Base-by-base conservation (phyloP, 2,329 filamentous ascomycete species). In the Aspergillus japonicus region DNA sequence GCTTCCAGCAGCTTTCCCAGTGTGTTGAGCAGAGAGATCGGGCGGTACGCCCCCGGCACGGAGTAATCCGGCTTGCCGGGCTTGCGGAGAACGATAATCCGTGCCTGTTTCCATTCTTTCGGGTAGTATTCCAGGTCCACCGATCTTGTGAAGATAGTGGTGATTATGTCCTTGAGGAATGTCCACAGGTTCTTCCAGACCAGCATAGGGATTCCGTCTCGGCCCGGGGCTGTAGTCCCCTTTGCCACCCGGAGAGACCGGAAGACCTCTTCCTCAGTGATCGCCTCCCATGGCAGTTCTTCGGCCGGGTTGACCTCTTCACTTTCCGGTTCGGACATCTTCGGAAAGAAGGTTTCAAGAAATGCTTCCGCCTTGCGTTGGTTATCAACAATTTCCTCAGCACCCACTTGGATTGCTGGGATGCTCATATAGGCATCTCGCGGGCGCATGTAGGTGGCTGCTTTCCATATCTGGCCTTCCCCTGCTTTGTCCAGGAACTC, bases 31-130 rank as follows among this genome's bases (percentile, higher is more conserved):
- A 67, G 64, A 44, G 66, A 71, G 48, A 72, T 73, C 19, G 62
- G 70, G 8, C 62, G 59, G 33, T 71, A 71, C 12, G 66, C 65
- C 44, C 65, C 61, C 0, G 65, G 60, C 1, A 63, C 29, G 21
- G 58, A 59, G 52, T 73, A 73, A 54, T 72, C 63, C 21, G 55
- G 60, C 39, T 72, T 70, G 4, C 62, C 59, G 2, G 64, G 68
- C 47, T 73, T 73, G 29, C 66, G 55, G 29, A 71, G 56, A 1
- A 68, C 62, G 4, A 70, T 50, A 39, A 71, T 69, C 21, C 59
- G 61, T 19, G 60, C 65, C 12, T 23, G 57, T 8, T 62, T 56
- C 66, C 58, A 70, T 59, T 54, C 54, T 26, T 52, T 47, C 3
- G 62, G 68, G 50, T 68, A 59, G 50, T 70, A 47, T 26, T 64